These are phyloP conservation scores for Alternaria sp. DNA, from an alignment of 2,329 filamentous ascomycete genomes.

Conservation along the genomic window DNA sequence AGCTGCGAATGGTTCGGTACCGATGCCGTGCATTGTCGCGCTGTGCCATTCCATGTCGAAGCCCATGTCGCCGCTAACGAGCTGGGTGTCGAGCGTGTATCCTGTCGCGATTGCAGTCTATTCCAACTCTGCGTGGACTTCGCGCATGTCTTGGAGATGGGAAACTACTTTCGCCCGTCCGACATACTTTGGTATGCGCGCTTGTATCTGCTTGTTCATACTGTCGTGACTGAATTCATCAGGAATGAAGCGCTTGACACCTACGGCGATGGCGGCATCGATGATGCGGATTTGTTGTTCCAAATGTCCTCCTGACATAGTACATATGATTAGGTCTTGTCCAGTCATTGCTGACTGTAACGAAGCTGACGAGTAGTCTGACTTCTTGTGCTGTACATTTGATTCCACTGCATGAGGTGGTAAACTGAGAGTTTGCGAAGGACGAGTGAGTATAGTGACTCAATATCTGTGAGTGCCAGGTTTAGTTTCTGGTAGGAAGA, in stretches of 20 bases:
- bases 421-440: conserved; percentile 33
- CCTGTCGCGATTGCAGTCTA: conserved; percentile 51
- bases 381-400: conserved; percentile 32
- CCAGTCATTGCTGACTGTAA: conserved; percentile 46
- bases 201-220: conserved; percentile 43
- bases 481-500: conserved; percentile 19
- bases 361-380: conserved; percentile 45
- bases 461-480: conserved; percentile 15
- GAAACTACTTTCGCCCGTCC: conserved; percentile 43
- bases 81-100: conserved; percentile 42
- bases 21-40: conserved; percentile 50
- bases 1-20: conserved; percentile 48
- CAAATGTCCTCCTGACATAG: conserved; percentile 39
- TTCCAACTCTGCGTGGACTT: conserved; percentile 30
- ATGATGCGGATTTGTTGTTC: conserved; percentile 46
- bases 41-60: conserved; percentile 54
- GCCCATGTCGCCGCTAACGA: conserved; percentile 48
- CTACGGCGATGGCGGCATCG: conserved; percentile 52
- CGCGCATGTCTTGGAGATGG: conserved; percentile 36
- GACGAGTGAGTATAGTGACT: conserved; percentile 40
- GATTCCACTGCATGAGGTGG: conserved; percentile 20
- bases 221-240: conserved; percentile 54
- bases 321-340: conserved; percentile 52
- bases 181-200: conserved; percentile 40
- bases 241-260: conserved; percentile 54